Evolutionary conservation across 345 rosid species (phyloP).

Genomic region (Garcia nutans): DNA sequence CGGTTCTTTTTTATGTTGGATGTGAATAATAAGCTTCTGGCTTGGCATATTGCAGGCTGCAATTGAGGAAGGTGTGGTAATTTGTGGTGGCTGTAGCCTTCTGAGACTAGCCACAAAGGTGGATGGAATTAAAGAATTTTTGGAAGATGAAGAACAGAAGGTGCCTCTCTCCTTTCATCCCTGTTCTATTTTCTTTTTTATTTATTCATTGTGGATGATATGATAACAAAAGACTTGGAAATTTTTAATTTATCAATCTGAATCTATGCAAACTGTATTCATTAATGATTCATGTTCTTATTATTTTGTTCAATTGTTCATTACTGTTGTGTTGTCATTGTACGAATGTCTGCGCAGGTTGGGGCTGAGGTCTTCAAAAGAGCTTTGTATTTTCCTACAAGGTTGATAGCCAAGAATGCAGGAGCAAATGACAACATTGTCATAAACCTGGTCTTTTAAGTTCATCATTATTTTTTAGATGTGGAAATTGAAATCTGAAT

Average conservation of each 20-base stretch:
- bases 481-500: neutral
- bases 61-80: slow-evolving; percentile 91
- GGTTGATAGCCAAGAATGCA: slow-evolving; percentile 80
- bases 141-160: slow-evolving; percentile 86
- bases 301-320: neutral
- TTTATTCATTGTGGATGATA: neutral
- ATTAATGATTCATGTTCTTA: neutral
- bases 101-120: slow-evolving; percentile 71
- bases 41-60: slow-evolving; percentile 60
- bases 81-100: slow-evolving; percentile 89
- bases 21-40: slow-evolving; percentile 17
- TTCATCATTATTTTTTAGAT: slow-evolving; percentile 8
- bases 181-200: neutral
- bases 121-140: slow-evolving; percentile 53
- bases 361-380: slow-evolving; percentile 89
- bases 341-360: slow-evolving; percentile 43
- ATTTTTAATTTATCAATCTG: neutral
- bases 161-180: slow-evolving; percentile 23
- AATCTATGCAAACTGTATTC: neutral
- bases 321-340: neutral
- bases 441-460: slow-evolving; percentile 56
- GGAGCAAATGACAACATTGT: slow-evolving; percentile 77
- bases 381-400: slow-evolving; percentile 77
- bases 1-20: neutral
- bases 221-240: neutral